These are phyloP conservation scores for Exophiala xenobiotica DNA, from an alignment of 2,329 filamentous ascomycete genomes.

Conservation along the genomic window DNA sequence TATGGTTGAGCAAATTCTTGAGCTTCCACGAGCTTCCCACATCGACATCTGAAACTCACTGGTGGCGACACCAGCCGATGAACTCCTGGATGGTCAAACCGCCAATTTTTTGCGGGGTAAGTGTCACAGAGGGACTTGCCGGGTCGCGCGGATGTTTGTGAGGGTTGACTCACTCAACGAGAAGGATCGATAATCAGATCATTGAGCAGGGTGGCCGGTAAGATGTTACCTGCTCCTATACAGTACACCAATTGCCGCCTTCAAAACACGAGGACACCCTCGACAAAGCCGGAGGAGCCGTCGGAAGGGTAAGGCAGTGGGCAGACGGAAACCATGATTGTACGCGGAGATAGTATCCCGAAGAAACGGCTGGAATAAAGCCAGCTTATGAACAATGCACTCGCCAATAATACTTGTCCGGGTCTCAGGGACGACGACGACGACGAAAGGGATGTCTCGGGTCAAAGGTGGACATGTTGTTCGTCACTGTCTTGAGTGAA, in stretches of 20 bases:
- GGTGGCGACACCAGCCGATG: neutral
- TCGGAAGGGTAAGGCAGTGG: neutral
- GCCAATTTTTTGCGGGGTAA: conserved; percentile 4
- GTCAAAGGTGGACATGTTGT: neutral
- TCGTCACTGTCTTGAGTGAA: neutral
- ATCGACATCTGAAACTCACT: neutral
- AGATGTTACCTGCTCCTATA: too few species aligned
- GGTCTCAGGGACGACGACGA: neutral
- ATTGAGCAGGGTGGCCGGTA: too few species aligned
- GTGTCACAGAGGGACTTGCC: conserved; percentile 1
- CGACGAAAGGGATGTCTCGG: conserved; percentile 4
- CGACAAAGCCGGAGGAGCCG: conserved; percentile 5
- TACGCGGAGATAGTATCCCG: conserved; percentile 1
- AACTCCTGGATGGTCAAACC: neutral
- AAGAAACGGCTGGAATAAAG: too few species aligned
- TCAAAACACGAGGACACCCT: neutral
- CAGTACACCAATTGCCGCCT: neutral
- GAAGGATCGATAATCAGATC: too few species aligned
- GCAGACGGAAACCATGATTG: neutral
- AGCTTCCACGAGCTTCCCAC: too few species aligned
- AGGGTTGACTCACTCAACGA: conserved; percentile 6
- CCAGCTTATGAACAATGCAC: conserved; percentile 1
- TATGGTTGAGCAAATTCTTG: neutral
- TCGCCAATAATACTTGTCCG: neutral
- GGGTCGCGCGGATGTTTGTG: conserved; percentile 7